Base-by-base conservation (phyloP, 345 rosid species). In the Gossypium bickii region DNA sequence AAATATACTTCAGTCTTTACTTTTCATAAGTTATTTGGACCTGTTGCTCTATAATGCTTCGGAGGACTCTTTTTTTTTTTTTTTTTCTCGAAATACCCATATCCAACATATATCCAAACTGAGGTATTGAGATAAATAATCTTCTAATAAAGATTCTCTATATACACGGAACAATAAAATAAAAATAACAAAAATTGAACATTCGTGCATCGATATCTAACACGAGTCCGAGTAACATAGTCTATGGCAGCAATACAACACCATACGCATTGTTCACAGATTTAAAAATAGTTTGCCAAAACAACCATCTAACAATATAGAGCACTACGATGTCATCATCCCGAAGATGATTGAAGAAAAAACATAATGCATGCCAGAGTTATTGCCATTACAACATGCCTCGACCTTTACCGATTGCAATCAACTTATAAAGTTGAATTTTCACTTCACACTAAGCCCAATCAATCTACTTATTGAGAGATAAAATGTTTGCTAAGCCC, bases 381-480 rank as follows among this genome's bases (percentile, higher is more conserved):
- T 34, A 34, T 34, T 34, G 41, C 41, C 51, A 47, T 11, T 47
- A 12, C 3, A 47, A 47, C 51, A 47, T 11, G 16, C 51, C 27
- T 57, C 10, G 64, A 60, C 16, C n/a, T 27, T 60, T 13, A 60
- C 41, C n/a, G 18, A 5, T 38, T 9, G 25, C 52, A 11, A n/a
- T 12, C 24, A 43, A 41, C 52, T 65, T 10, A 4, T 43, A 43
- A 65, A 43, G 51, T 43, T 43, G 7, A 63, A 43, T 41, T 34
- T 65, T 65, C 51, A 65, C 51, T 65, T n/a, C 27, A 43, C 43
- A 65, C 18, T 43, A 65, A 29, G 47, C 16, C 41, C 34, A 68
- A 69, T 4, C 60, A 69, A 51, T 13, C 72, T 27, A n/a, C 58
- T 68, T 68, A 68, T 68, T 69, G 58, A 69, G 59, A 45, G 59